Conservation (phyloP, 768 basidiomycete genomes). For the Mycena olivaceomarginata region DNA sequence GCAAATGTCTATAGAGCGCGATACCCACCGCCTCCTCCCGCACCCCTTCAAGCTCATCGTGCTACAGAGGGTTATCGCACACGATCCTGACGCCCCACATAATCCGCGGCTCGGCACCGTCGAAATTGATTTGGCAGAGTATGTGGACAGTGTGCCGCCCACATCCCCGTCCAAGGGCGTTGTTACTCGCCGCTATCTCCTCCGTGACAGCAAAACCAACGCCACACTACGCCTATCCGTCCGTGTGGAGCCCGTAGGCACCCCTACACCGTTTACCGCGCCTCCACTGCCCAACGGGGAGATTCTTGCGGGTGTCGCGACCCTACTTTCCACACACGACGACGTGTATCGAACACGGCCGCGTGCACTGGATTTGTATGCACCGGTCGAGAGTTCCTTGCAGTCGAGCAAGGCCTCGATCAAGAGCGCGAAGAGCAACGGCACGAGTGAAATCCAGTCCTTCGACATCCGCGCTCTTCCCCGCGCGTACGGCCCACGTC, state of each 20-base stretch:
- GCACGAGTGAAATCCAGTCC: constrained; percentile 21
- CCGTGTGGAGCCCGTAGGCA: constrained; percentile 61
- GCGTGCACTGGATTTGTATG: constrained; percentile 68
- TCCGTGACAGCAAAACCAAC: constrained; percentile 87
- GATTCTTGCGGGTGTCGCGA: constrained; percentile 81
- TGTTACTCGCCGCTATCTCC: constrained; percentile 80
- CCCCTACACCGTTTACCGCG: constrained; percentile 64
- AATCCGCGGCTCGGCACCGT: constrained; percentile 81
- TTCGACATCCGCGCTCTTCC: constrained; percentile 69
- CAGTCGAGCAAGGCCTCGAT: constrained; percentile 22
- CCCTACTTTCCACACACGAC: constrained; percentile 64
- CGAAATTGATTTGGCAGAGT: constrained; percentile 85
- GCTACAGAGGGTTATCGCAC: constrained; percentile 74
- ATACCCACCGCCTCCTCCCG: constrained; percentile 68
- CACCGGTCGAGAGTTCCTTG: constrained; percentile 18
- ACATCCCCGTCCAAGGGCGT: constrained; percentile 58
- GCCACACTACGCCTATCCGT: constrained; percentile 84
- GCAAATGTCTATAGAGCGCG: constrained; percentile 75
- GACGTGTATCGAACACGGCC: constrained; percentile 73
- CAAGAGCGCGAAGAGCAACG: constrained; percentile 6
- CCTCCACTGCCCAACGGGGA: constrained; percentile 85
- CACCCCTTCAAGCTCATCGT: constrained; percentile 81
- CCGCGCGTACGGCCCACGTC: constrained; percentile 73
- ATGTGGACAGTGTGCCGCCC: constrained; percentile 62
- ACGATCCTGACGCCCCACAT: constrained; percentile 73